These are phyloP conservation scores for Rhizophagus clarus DNA, from an alignment of 192 early-diverging fungal species.

Conservation along the genomic window DNA sequence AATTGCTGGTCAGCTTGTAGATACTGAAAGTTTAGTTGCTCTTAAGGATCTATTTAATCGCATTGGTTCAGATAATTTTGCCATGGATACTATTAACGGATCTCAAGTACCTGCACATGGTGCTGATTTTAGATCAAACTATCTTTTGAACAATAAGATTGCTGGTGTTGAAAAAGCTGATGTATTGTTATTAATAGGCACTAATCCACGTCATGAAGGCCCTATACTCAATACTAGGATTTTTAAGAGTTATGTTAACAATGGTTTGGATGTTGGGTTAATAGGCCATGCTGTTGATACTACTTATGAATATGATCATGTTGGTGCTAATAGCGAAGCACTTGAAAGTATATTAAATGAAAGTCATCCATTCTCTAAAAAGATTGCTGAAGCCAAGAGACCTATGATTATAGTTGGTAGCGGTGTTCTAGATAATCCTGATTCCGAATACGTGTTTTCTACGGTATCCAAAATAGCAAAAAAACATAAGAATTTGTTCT, in stretches of 20 bases:
- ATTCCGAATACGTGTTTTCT: conserved; percentile 72
- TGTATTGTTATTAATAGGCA: conserved; percentile 85
- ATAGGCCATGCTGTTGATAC: conserved; percentile 78
- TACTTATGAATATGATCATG: conserved; percentile 90
- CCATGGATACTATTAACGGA: conserved; percentile 66
- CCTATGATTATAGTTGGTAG: conserved; percentile 91
- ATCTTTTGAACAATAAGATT: conserved; percentile 82
- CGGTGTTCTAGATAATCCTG: conserved; percentile 72
- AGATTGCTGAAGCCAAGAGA: conserved; percentile 81
- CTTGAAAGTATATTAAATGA: conserved; percentile 74
- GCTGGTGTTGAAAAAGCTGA: conserved; percentile 93
- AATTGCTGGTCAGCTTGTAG: conserved; percentile 89
- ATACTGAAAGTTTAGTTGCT: conserved; percentile 91
- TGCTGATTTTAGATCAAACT: conserved; percentile 88
- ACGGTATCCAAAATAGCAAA: conserved; percentile 75
- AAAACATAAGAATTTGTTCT: conserved; percentile 66
- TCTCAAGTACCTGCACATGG: conserved; percentile 52
- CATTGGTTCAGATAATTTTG: conserved; percentile 82
- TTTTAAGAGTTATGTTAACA: conserved; percentile 89
- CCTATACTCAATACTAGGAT: conserved; percentile 95
- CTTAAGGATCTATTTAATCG: conserved; percentile 95
- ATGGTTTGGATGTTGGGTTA: conserved; percentile 76
- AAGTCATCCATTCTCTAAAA: conserved; percentile 71
- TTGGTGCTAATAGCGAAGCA: conserved; percentile 65
- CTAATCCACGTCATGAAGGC: conserved; percentile 96